Evolutionary conservation across 2,329 filamentous ascomycete species (phyloP), one percentile per base, ranked within the genome.

Genomic region (Colletotrichum sp.): DNA sequence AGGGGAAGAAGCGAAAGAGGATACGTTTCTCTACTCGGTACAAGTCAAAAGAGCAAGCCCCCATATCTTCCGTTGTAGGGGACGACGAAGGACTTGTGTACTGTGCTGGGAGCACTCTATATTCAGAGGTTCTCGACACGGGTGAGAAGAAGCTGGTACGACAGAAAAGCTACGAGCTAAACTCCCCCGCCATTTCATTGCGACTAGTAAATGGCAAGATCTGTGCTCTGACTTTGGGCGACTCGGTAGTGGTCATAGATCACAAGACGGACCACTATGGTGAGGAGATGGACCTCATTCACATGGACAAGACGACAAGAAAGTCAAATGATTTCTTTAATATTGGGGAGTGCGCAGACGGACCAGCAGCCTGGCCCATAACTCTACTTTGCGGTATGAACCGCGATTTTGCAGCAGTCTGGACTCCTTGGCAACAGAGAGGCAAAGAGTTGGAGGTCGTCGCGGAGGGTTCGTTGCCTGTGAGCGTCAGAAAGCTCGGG

Each of bases 161-260:
- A 7, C 82, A 87, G 72, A 89, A 88, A 57, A 82, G 84, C 34
- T 88, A 88, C 73, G 82, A 86, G 16, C 83, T 93, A 6, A 87
- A 88, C 36, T 93, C 92, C 2, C 86, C 88, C 1, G 91, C 90
- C 5, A 87, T 85, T 1, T 86, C 86, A 57, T 83, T 93, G 68
- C 82, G 84, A 26, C 85, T 91, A 16, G 84, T 87, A 24, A 84
- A 89, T 44, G 85, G 86, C 57, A 88, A 87, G 68, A 84, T 90
- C 9, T 84, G 90, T 52, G 91, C 87, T 0, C 81, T 92, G 64
- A 93, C 91, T 1, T 82, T 81, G 5, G 81, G 83, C 16, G 89
- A 93, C 78, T 93, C 92, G 3, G 80, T 93, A 4, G 84, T 91
- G 75, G 83, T 93, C 3, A 84, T 93, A 75, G 89, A 89, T 81